A percentile compares a stretch with the other conserved stretches of the same genome.
Conservation (phyloP, 257 asterid genomes). For the Solanum sejunctum region DNA sequence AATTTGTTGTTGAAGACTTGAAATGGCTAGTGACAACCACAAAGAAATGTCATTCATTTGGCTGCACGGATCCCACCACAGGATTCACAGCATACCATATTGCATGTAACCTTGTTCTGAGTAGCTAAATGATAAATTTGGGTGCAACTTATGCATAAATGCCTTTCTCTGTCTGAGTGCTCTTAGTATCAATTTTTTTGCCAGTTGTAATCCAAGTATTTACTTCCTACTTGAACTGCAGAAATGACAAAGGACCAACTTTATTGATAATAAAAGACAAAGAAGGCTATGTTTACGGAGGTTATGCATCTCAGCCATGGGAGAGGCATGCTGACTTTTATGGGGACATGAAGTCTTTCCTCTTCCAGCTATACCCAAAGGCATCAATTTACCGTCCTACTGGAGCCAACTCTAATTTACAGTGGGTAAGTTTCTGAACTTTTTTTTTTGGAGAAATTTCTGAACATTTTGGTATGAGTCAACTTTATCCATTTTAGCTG, state of each 20-base stretch:
- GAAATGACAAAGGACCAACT: slow-evolving; percentile 57
- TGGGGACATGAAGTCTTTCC: slow-evolving; percentile 77
- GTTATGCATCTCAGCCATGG: slow-evolving; percentile 97
- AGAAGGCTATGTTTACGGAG: slow-evolving; percentile 81
- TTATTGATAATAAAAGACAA: slow-evolving; percentile 67
- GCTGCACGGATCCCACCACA: neutral
- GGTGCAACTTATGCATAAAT: neutral
- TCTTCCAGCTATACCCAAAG: slow-evolving; percentile 73
- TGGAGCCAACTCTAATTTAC: slow-evolving; percentile 79
- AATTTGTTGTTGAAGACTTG: neutral
- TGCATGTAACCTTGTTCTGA: neutral
- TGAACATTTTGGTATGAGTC: neutral
- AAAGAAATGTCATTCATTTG: neutral
- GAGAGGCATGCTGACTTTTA: slow-evolving; percentile 74
- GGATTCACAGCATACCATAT: neutral
- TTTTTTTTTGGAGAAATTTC: slow-evolving; percentile 3
- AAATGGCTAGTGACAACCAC: neutral
- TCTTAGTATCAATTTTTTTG: neutral
- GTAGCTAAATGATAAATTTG: neutral
- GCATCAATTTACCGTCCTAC: slow-evolving; percentile 78
- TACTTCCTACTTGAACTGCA: slow-evolving; percentile 41
- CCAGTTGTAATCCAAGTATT: neutral
- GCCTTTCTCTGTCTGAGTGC: neutral
- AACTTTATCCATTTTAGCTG: neutral
- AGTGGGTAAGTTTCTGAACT: slow-evolving; percentile 55